Conservation (phyloP, 768 basidiomycete species). For the Russula emetica region DNA sequence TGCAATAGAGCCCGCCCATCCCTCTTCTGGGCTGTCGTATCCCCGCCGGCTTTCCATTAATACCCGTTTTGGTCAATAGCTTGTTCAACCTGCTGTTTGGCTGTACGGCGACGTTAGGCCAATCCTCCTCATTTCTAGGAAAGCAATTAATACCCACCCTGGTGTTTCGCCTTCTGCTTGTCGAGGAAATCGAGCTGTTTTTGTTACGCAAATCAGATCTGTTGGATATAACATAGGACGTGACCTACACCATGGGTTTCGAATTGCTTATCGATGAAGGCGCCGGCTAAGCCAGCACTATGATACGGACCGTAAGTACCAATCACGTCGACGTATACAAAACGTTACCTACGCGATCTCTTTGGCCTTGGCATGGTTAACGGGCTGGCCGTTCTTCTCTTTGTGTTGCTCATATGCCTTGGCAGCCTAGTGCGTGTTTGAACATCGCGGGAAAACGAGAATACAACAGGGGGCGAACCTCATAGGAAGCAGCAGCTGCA, state of each 20-base stretch:
- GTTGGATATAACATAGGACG: neutral
- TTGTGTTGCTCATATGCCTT: slow-evolving; percentile 60
- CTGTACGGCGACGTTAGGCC: neutral
- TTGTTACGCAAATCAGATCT: neutral
- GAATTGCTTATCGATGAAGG: slow-evolving; percentile 47
- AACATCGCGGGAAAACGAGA: neutral
- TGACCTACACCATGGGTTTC: slow-evolving; percentile 56
- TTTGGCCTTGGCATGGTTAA: slow-evolving; percentile 52
- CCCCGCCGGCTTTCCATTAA: neutral
- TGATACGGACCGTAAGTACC: neutral
- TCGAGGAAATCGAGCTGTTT: slow-evolving; percentile 45
- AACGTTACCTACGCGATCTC: slow-evolving; percentile 42
- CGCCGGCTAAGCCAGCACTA: slow-evolving; percentile 54
- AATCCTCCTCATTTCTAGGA: neutral
- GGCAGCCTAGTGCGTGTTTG: slow-evolving; percentile 41
- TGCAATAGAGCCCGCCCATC: neutral
- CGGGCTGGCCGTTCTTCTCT: slow-evolving; percentile 45
- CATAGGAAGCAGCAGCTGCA: slow-evolving; percentile 62
- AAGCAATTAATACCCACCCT: slow-evolving; percentile 30
- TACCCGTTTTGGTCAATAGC: neutral
- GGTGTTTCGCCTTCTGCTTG: slow-evolving; percentile 40
- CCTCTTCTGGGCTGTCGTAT: neutral
- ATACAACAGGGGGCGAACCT: slow-evolving; percentile 37
- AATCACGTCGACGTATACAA: neutral
- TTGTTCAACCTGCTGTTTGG: neutral